A percentile compares a stretch with the other conserved stretches of the same genome.
These are phyloP conservation scores for Penicillium coffeae DNA, from an alignment of 495 filamentous ascomycete species.

Conservation along the genomic window DNA sequence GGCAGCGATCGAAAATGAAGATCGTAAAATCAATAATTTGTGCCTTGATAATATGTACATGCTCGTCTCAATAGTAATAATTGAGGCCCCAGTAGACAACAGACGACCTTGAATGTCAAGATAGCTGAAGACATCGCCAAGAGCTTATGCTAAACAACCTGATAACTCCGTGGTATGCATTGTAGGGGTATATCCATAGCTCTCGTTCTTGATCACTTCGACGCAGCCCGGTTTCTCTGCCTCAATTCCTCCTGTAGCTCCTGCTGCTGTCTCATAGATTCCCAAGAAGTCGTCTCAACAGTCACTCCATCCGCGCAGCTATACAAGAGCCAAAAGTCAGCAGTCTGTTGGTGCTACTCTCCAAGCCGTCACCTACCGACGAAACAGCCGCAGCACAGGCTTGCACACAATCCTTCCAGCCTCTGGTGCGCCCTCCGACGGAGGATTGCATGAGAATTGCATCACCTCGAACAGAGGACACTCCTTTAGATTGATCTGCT, in stretches of 20 bases:
- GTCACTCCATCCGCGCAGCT: slow-evolving; percentile 74
- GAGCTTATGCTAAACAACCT: background rate
- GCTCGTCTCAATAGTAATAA: too few species aligned
- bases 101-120: too few species aligned
- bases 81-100: slow-evolving; percentile 6
- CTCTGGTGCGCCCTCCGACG: slow-evolving; percentile 50
- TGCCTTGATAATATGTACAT: slow-evolving; percentile 1
- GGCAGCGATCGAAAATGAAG: slow-evolving; percentile 13
- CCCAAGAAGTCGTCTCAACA: slow-evolving; percentile 82
- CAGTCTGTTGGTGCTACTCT: background rate
- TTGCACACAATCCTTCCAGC: slow-evolving; percentile 62
- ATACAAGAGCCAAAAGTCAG: slow-evolving; percentile 14
- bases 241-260: too few species aligned
- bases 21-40: slow-evolving; percentile 10
- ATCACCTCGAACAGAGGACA: slow-evolving; percentile 75
- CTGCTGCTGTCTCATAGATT: slow-evolving; percentile 39
- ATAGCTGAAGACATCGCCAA: too few species aligned
- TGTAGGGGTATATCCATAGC: background rate
- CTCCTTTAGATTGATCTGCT: slow-evolving; percentile 52
- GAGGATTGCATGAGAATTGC: slow-evolving; percentile 73
- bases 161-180: slow-evolving; percentile 30
- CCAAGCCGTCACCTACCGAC: slow-evolving; percentile 54
- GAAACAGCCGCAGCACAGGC: slow-evolving; percentile 73
- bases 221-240: slow-evolving; percentile 3
- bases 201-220: background rate